A percentile compares a stretch with the other conserved stretches of the same genome.
Conservation (phyloP, 257 asterid species). For the Solanum stenotomum region DNA sequence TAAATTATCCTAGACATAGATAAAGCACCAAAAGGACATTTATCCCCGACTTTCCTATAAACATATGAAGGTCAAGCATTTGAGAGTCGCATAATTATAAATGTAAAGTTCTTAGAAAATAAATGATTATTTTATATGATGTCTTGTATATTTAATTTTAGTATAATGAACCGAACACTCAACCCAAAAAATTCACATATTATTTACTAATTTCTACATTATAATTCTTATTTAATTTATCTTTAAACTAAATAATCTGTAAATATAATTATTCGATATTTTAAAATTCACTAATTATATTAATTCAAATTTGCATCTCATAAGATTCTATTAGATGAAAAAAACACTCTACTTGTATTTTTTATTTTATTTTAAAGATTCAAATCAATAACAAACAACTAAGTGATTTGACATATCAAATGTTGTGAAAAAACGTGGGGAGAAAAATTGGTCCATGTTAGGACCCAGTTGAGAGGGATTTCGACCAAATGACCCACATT, state of each 20-base stretch:
- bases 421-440: neutral
- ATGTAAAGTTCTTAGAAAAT: neutral
- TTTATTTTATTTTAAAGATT: no score
- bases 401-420: neutral
- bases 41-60: neutral
- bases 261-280: no score
- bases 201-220: no score
- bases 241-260: neutral
- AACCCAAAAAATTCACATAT: no score
- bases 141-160: no score
- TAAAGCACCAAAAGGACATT: no score
- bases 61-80: neutral
- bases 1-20: no score
- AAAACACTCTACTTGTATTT: neutral
- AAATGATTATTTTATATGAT: neutral
- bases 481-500: no score
- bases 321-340: no score
- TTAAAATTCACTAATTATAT: neutral
- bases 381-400: neutral
- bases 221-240: no score
- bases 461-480: neutral
- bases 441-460: neutral
- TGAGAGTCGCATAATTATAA: neutral
- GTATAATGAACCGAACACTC: no score
- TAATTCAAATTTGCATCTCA: no score